Percentiles rank a stretch among this genome's conserved stretches.
These are phyloP conservation scores for Thalassiosira livingstoniorum DNA, from an alignment of 352 stramenopile species.

Conservation along the genomic window DNA sequence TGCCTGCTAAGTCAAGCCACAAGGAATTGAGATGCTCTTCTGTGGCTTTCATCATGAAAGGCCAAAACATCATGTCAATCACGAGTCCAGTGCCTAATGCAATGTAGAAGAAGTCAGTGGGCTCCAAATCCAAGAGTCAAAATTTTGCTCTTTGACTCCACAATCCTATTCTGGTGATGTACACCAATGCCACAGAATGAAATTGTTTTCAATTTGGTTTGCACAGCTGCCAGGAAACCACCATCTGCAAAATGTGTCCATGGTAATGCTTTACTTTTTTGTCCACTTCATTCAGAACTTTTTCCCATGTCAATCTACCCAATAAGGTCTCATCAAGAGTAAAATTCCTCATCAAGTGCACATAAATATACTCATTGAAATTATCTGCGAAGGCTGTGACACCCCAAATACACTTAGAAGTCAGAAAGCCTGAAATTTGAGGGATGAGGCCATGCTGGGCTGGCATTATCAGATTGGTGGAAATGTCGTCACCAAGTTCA, in stretches of 20 bases:
- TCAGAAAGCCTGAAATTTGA: constrained; percentile 39
- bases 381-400: constrained; percentile 30
- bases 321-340: constrained; percentile 5
- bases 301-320: constrained; percentile 12
- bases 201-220: constrained; percentile 5
- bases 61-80: constrained; percentile 58
- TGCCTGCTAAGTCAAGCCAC: constrained; percentile 9
- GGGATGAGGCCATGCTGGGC: constrained; percentile 44
- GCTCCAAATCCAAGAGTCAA: constrained; percentile 52
- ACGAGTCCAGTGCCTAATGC: constrained; percentile 1
- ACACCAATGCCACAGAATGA: constrained; percentile 21
- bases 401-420: constrained; percentile 29
- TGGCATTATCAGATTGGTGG: constrained; percentile 50
- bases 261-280: constrained; percentile 37
- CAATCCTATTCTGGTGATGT: constrained; percentile 31
- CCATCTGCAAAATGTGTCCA: constrained; percentile 36
- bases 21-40: constrained; percentile 32
- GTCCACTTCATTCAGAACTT: background rate
- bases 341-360: constrained; percentile 5
- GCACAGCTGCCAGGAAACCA: constrained; percentile 7
- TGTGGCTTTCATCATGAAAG: constrained; percentile 47
- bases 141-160: constrained; percentile 31
- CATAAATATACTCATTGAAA: background rate
- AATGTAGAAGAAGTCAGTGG: constrained; percentile 53
- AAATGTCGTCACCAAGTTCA: constrained; percentile 31